phyloP scores from a whole-genome alignment of 2,329 filamentous ascomycete species.

The Bipolaris oryzae region DNA sequence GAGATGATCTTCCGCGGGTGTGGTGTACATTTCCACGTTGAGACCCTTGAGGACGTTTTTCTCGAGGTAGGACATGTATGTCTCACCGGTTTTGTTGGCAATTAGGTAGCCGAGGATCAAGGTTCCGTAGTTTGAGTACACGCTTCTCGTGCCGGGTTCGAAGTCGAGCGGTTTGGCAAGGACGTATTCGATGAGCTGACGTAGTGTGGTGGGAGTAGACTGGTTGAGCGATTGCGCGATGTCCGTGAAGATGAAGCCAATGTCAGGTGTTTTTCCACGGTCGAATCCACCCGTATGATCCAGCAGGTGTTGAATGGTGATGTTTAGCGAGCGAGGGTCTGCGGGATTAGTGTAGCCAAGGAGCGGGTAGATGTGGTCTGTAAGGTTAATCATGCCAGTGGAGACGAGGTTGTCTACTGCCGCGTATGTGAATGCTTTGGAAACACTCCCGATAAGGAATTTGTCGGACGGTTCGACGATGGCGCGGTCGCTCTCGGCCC shows the following conservation, averaged over 20 bases:
- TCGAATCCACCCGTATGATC: constrained; percentile 30
- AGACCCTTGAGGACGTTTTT: constrained; percentile 20
- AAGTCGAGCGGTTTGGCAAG: constrained; percentile 24
- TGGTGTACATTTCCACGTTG: constrained; percentile 20
- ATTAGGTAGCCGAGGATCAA: constrained; percentile 28
- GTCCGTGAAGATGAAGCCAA: constrained; percentile 24
- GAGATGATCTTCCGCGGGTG: constrained; percentile 11
- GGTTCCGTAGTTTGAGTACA: constrained; percentile 29
- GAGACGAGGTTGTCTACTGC: constrained; percentile 22
- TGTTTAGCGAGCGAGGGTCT: constrained; percentile 24
- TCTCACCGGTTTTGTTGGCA: constrained; percentile 19
- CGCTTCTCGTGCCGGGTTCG: constrained; percentile 19
- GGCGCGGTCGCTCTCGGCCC: constrained; percentile 29
- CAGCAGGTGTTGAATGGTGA: constrained; percentile 31
- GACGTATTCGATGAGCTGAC: constrained; percentile 30
- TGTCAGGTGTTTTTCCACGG: constrained; percentile 20
- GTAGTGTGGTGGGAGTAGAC: constrained; percentile 21
- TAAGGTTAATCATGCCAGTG: constrained; percentile 21
- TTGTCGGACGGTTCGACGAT: constrained; percentile 24
- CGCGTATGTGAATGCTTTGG: constrained; percentile 30
- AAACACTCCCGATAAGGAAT: constrained; percentile 32
- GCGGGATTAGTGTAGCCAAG: constrained; percentile 23
- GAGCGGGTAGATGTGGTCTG: constrained; percentile 26
- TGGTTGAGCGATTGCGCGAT: constrained; percentile 26
- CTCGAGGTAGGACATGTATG: constrained; percentile 24